phyloP scores from a whole-genome alignment of 2,329 filamentous ascomycete genomes.

The Hypoxylon sp. region DNA sequence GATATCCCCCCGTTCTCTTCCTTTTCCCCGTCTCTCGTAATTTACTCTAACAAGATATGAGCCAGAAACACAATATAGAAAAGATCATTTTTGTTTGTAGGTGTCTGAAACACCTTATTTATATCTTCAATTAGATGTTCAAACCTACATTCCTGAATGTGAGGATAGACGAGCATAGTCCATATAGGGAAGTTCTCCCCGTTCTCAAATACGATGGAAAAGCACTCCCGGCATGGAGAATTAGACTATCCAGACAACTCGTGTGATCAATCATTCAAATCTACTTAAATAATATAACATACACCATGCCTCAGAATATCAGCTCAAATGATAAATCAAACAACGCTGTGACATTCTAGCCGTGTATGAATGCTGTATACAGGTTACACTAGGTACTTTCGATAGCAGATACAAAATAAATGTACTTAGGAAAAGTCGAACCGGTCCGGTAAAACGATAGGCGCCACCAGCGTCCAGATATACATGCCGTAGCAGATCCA shows the following conservation, averaged over 20 bases:
- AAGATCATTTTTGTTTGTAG: too few species aligned
- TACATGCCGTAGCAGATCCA: slow-evolving; percentile 98
- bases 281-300: neutral
- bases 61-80: neutral
- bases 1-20: neutral
- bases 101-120: too few species aligned
- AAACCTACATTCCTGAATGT: too few species aligned
- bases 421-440: slow-evolving; percentile 73
- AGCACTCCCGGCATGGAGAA: neutral
- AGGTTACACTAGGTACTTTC: neutral
- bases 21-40: neutral
- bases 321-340: neutral
- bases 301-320: neutral
- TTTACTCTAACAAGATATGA: neutral
- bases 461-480: slow-evolving; percentile 91
- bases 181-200: too few species aligned
- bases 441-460: slow-evolving; percentile 85
- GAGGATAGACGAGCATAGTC: too few species aligned
- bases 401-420: neutral
- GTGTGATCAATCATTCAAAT: neutral
- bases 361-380: neutral
- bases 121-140: too few species aligned
- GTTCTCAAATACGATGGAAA: too few species aligned
- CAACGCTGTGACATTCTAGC: slow-evolving; percentile 10
- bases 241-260: neutral